Evolutionary conservation across 208 protist species (phyloP), one percentile per base, ranked within the genome.

Genomic region (Angomonas desouzai): DNA sequence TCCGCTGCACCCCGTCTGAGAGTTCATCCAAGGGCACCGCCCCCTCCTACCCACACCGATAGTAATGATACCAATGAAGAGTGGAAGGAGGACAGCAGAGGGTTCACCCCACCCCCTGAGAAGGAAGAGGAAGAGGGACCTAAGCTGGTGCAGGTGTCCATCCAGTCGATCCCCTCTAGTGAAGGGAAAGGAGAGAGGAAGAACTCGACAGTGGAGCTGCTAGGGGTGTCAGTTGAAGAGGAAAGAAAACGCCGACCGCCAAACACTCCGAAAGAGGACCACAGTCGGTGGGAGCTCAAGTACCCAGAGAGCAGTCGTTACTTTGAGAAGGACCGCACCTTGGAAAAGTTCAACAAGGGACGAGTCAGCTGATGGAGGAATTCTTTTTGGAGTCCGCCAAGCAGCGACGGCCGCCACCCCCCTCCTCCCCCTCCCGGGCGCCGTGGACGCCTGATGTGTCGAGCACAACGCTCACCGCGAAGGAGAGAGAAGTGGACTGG

Each of bases 401-500:
- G n/a, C 45, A 51, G 36, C 6, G 36, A 40, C 36, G 36, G 36
- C 36, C 36, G 13, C 13, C 36, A 13, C 13, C 36, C 9, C 13
- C 36, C 6, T 6, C 36, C 36, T 6, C 36, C 36, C 13, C 45
- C 45, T 6, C 45, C 6, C 45, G 10, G 20, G 45, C 45, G 9
- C 18, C 4, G 18, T 51, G 20, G 18, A 4, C 10, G 9, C 20
- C 45, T 27, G 18, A 51, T 13, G 9, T 51, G 45, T 51, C 45
- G 18, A 51, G 45, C n/a, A 23, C 20, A 27, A 51, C 45, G 18
- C 10, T 51, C 20, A 13, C n/a, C 18, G 20, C 45, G 45, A 51
- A 23, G 45, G 45, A 51, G 45, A 51, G 20, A 16, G 45, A 51
- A 16, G 45, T 16, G 45, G 45, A 51, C 45, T 51, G 45, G 45